Evolutionary conservation across 345 rosid species (phyloP), one percentile per base, ranked within the genome.

Genomic region (Turritis glabra): DNA sequence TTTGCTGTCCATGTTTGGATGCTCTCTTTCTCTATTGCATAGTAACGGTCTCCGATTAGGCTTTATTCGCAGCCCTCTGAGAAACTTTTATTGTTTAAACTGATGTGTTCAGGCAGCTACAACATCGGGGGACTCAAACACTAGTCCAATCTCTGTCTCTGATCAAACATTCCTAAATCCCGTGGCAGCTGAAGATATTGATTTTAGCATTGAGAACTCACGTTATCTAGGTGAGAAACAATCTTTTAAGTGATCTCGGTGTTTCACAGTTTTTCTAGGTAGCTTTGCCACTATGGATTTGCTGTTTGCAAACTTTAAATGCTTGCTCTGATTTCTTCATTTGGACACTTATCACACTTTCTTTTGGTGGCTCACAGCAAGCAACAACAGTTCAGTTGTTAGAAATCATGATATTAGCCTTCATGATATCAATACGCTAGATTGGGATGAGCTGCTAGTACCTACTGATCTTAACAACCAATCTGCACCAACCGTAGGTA

Each of bases 341-440:
- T 12, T 32, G 57, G 47, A 55, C 38, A 14, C 67, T 64, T 48
- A 58, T 48, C 46, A 72, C 44, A 65, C 46, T 74, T 51, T 55
- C 47, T 67, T 78, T 63, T 81, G 83, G 73, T 46, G 64, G 58
- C 19, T 80, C 69, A 61, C 90, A 88, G 99, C 66, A 66, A 79
- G 84, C 53, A 73, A 82, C 76, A 85, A 82, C 71, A 74, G 40
- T 71, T 73, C 56, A 51, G 80, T 85, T 0, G 88, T 74, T 63
- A 73, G 22, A 77, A 85, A 81, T 79, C 88, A 87, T 75, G 94
- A 86, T 76, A 80, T 77, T 83, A 85, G 80, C 79, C 88, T 95
- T 83, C 96, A 85, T 41, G 99, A 95, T 78, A 79, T 95, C 79
- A 95, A 92, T 79, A 95, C 98, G 12, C 97, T 95, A 75, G 99